Conservation (phyloP, 495 filamentous ascomycete species). For the Pyrenula aspistea region DNA sequence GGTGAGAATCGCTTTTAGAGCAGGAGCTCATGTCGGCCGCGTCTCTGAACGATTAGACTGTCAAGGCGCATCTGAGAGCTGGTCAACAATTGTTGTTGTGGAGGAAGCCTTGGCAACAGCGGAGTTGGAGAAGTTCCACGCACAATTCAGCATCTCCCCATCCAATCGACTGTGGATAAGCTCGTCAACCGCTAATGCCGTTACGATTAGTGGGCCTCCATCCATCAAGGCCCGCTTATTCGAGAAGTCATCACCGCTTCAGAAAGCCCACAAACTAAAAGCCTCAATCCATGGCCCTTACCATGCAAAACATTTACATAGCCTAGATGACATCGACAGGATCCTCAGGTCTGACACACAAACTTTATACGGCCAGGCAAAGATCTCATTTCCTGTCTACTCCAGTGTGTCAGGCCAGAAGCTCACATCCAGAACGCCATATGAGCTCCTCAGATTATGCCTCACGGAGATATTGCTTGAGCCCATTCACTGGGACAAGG, state of each 20-base stretch:
- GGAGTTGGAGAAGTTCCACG: constrained; percentile 1
- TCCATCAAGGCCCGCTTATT: constrained; percentile 45
- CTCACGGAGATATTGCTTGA: constrained; percentile 48
- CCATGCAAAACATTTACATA: constrained; percentile 66
- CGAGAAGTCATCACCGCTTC: constrained; percentile 33
- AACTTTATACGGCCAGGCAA: constrained; percentile 28
- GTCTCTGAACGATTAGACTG: constrained; percentile 22
- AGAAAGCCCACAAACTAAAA: constrained; percentile 42
- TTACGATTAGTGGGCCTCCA: constrained; percentile 75
- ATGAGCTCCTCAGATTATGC: constrained; percentile 35
- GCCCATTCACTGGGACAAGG: constrained; percentile 43
- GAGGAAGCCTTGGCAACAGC: background rate
- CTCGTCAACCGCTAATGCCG: constrained; percentile 52
- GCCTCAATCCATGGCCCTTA: constrained; percentile 71
- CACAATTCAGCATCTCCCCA: constrained; percentile 40
- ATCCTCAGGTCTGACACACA: constrained; percentile 34
- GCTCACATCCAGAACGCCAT: constrained; percentile 30
- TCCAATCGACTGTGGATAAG: constrained; percentile 61
- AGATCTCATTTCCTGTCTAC: constrained; percentile 42
- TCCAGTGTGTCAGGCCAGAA: constrained; percentile 41
- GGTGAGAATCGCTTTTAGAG: constrained; percentile 23
- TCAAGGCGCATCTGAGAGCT: background rate
- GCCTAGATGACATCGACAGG: constrained; percentile 42
- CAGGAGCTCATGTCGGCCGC: constrained; percentile 22
- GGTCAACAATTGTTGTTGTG: constrained; percentile 2